These are phyloP conservation scores for Parsonsia alboflavescens DNA, from an alignment of 257 asterid genomes.

Conservation along the genomic window DNA sequence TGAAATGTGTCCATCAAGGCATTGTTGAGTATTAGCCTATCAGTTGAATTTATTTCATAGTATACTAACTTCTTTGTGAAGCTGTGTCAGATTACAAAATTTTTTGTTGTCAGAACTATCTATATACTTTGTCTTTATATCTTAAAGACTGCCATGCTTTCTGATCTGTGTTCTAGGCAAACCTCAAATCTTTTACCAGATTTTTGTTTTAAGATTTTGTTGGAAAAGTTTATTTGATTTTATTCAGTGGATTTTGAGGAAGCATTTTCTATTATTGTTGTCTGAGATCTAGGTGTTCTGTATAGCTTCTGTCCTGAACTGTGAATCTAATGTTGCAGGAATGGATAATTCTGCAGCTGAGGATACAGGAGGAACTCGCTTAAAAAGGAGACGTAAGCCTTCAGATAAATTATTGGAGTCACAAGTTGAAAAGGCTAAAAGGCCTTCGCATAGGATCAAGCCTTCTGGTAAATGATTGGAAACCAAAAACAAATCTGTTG, in stretches of 20 bases:
- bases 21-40: not conserved
- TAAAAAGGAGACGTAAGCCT: conserved; percentile 60
- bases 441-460: conserved; percentile 40
- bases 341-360: conserved; percentile 61
- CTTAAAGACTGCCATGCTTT: not conserved
- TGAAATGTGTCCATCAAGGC: no score
- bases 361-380: conserved; percentile 51
- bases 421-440: conserved; percentile 53
- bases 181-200: not conserved
- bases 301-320: not conserved
- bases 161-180: not conserved
- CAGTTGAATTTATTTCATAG: not conserved
- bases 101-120: not conserved
- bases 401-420: conserved; percentile 61
- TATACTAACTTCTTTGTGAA: not conserved
- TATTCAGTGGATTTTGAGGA: not conserved
- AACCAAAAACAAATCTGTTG: conserved; percentile 11
- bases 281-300: not conserved
- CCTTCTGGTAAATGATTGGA: conserved; percentile 33
- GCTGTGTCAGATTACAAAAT: not conserved
- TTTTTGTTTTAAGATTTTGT: not conserved
- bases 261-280: not conserved
- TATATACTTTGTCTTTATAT: not conserved
- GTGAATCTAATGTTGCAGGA: conserved; percentile 24
- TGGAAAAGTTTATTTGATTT: not conserved